Percentiles rank a stretch among this genome's conserved stretches.
These are phyloP conservation scores for Sarcomyxa edulis DNA, from an alignment of 768 basidiomycete species.

Conservation along the genomic window DNA sequence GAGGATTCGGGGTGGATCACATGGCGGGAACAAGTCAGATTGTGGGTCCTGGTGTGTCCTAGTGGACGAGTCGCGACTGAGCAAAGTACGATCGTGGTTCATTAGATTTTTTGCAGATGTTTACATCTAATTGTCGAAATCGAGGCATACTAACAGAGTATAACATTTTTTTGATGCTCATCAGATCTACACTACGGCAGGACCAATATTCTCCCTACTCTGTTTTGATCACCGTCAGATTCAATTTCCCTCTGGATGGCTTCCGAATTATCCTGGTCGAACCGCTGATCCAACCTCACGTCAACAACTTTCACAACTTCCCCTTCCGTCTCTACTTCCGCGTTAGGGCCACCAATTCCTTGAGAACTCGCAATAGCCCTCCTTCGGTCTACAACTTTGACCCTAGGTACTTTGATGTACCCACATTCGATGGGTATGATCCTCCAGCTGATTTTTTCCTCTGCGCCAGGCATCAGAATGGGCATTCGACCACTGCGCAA, in stretches of 20 bases:
- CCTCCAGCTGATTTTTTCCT: constrained; percentile 62
- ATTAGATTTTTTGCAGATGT: no score
- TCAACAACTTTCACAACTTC: constrained; percentile 51
- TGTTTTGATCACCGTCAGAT: no score
- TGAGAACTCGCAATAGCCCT: constrained; percentile 24
- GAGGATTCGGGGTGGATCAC: no score
- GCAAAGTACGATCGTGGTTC: no score
- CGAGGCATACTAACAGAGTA: no score
- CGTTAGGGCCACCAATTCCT: constrained; percentile 16
- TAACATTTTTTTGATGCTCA: no score
- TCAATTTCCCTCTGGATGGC: no score
- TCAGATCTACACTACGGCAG: constrained; percentile 2
- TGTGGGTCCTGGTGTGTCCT: no score
- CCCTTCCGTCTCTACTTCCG: constrained; percentile 32
- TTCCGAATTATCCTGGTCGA: not conserved
- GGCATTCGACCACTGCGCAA: constrained; percentile 62
- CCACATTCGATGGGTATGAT: constrained; percentile 76
- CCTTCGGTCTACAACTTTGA: constrained; percentile 54
- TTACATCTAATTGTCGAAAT: no score
- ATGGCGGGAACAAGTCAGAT: no score
- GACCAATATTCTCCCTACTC: constrained; percentile 1
- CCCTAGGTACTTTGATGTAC: constrained; percentile 51
- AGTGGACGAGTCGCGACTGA: no score
- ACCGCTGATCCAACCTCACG: constrained; percentile 16
- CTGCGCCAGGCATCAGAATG: constrained; percentile 67